Evolutionary conservation across 2,329 filamentous ascomycete species (phyloP).

Genomic region (Aspergillus ochraceus): DNA sequence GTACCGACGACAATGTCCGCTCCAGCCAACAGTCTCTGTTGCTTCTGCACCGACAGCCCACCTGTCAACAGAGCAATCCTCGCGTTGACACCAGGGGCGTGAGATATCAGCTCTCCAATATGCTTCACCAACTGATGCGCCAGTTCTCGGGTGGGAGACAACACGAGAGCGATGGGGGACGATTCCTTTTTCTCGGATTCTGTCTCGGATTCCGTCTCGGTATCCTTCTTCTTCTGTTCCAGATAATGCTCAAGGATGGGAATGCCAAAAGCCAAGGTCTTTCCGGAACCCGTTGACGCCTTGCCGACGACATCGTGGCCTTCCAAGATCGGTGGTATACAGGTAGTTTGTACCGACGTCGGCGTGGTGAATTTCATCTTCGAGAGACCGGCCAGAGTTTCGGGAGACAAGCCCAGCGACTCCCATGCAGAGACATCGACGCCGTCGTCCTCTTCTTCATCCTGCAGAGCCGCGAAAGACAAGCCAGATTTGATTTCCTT

Average conservation of each 20-base stretch:
- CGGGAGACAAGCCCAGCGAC: conserved; percentile 68
- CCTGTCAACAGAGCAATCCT: conserved; percentile 84
- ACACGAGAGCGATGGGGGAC: conserved; percentile 70
- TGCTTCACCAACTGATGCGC: conserved; percentile 89
- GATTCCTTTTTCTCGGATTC: conserved; percentile 43
- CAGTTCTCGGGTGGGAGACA: conserved; percentile 90
- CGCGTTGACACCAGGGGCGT: conserved; percentile 60
- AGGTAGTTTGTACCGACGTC: conserved; percentile 74
- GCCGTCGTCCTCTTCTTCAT: conserved; percentile 55
- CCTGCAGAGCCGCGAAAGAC: conserved; percentile 40
- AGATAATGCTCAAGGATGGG: conserved; percentile 87
- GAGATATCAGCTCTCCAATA: conserved; percentile 70
- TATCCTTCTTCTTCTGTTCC: conserved; percentile 39
- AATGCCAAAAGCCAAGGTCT: conserved; percentile 92
- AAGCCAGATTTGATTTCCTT: conserved; percentile 32
- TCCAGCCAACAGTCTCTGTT: conserved; percentile 77
- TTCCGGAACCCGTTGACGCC: conserved; percentile 92
- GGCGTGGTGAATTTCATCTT: conserved; percentile 78
- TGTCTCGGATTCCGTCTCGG: conserved; percentile 40
- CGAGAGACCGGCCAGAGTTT: conserved; percentile 71
- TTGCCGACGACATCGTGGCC: conserved; percentile 95
- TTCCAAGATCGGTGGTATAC: conserved; percentile 78
- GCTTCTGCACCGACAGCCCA: conserved; percentile 91
- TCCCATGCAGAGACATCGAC: conserved; percentile 78
- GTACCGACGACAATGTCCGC: conserved; percentile 94